phyloP scores from a whole-genome alignment of 768 basidiomycete genomes.

The Saitozyma sp. region DNA sequence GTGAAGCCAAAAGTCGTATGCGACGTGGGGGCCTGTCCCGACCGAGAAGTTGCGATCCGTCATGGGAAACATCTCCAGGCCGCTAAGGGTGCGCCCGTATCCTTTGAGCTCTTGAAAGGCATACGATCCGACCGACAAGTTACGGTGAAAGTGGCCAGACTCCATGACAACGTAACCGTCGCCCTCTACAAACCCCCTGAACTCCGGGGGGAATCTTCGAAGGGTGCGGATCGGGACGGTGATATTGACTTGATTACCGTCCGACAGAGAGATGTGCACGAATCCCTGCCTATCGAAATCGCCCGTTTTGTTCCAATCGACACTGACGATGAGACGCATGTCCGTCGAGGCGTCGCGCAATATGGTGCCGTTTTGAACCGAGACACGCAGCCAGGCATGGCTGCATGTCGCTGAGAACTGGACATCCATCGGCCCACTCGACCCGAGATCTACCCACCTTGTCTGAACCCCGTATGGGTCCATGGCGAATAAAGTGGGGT shows the following conservation, averaged over 20 bases:
- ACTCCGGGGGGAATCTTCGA: conserved; percentile 10
- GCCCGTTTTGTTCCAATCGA: conserved; percentile 61
- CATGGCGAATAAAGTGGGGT: conserved; percentile 56
- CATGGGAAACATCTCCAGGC: conserved; percentile 63
- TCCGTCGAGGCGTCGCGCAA: conserved; percentile 55
- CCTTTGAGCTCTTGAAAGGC: conserved; percentile 64
- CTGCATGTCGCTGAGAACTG: conserved; percentile 59
- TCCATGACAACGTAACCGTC: conserved; percentile 67
- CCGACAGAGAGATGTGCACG: conserved; percentile 9
- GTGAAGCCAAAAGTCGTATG: conserved; percentile 55
- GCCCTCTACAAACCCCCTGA: conserved; percentile 63
- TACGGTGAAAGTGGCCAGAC: conserved; percentile 62
- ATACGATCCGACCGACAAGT: conserved; percentile 58
- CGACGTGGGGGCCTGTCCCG: conserved; percentile 65
- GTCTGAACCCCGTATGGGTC: conserved; percentile 62
- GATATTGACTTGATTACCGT: conserved; percentile 29
- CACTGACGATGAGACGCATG: conserved; percentile 60
- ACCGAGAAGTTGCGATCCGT: conserved; percentile 62
- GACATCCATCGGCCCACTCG: conserved; percentile 63
- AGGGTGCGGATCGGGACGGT: conserved; percentile 18
- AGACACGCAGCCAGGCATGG: conserved; percentile 63
- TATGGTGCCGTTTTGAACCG: conserved; percentile 58
- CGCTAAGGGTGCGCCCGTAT: conserved; percentile 64
- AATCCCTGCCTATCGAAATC: not conserved
- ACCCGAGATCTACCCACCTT: conserved; percentile 64